Base-by-base conservation (phyloP, 495 filamentous ascomycete species). In the Daldinia decipiens region DNA sequence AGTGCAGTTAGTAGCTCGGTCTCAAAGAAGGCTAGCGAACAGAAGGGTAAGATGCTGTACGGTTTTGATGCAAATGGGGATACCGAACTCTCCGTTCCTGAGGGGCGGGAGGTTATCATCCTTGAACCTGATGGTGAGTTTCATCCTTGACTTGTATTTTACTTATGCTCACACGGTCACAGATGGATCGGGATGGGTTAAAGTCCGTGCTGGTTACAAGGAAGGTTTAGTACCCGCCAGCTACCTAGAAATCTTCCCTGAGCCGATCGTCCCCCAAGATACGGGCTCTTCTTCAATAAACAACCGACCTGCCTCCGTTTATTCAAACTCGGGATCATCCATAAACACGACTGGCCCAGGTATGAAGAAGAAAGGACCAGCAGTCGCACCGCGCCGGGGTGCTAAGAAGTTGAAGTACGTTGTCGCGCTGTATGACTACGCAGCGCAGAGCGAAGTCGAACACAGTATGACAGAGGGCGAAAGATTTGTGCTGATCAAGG, bases 371-470 rank as follows among this genome's bases (percentile, higher is more conserved):
- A 92, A 97, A 74, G 95, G 95, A 0, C 95, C 95, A 0, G 94
- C 90, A 0, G 95, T 99, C 13, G 96, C 94, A 24, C 95, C 95
- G 9, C 90, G 91, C 70, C 87, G 95, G 8, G 95, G 94, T 9
- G 95, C 94, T 13, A 97, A 97, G 88, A 97, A 97, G 74, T 80
- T 97, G n/a, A 91, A 91, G 74, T 96, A 98, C 70, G 94, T 95
- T 6, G 92, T 97, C 77, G 95, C 95, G 2, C 40, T 98, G 77
- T 99, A 98, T 74, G 93, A 95, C 31, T 99, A 99, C 76, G 83
- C 90, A 65, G 93, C 95, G 7, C 87, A 91, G 67, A 94, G 89
- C 74, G 93, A 95, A 38, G 87, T 87, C 32, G 95, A 99, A 79
- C 93, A 92, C 81, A 92, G 83, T 75, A 99, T 99, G 92, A 67